Evolutionary conservation across 2,329 filamentous ascomycete genomes (phyloP).

Genomic region (Apiospora marii): DNA sequence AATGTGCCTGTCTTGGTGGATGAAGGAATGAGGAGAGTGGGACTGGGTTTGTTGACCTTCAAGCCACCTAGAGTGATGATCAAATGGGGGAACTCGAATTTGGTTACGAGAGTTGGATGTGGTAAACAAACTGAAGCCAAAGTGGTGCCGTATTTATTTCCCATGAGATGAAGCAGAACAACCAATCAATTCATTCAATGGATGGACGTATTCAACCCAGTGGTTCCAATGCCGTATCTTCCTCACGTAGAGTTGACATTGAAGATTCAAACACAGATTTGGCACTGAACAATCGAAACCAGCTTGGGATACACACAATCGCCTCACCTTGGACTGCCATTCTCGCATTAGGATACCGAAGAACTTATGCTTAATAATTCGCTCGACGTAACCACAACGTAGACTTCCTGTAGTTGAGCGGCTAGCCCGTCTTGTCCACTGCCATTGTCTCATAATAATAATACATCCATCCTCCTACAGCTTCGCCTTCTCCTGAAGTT

Average conservation of each 20-base stretch:
- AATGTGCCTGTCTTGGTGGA: neutral
- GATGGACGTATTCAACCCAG: neutral
- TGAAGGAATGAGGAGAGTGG: neutral
- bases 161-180: neutral
- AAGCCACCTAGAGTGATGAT: neutral
- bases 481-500: constrained; percentile 55
- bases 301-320: neutral
- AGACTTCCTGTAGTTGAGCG: neutral
- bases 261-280: neutral
- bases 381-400: neutral
- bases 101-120: neutral
- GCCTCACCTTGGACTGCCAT: neutral
- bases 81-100: neutral
- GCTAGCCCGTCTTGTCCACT: neutral
- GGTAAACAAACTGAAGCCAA: neutral
- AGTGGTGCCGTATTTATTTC: neutral
- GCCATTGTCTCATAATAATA: neutral
- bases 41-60: neutral
- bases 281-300: neutral
- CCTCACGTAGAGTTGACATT: neutral
- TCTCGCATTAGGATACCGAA: neutral
- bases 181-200: neutral
- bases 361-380: neutral
- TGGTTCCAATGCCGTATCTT: neutral
- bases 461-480: constrained; percentile 41